Conservation (phyloP, 805 yeast species). For the Lachancea mirantina region DNA sequence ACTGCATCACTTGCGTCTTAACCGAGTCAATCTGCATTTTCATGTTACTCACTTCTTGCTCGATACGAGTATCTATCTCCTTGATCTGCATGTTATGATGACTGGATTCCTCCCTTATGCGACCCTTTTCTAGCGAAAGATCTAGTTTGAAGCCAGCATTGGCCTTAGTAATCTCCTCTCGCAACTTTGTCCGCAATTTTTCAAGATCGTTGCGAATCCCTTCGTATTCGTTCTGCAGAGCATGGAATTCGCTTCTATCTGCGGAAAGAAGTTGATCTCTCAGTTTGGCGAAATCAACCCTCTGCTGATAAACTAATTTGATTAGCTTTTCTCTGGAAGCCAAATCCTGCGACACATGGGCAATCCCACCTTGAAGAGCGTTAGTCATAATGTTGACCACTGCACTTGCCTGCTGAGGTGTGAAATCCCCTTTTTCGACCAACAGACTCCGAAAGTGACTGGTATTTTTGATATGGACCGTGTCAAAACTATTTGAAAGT, state of each 20-base stretch:
- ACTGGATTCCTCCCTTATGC: slow-evolving; percentile 90
- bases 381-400: slow-evolving; percentile 66
- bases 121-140: slow-evolving; percentile 86
- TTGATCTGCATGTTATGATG: slow-evolving; percentile 89
- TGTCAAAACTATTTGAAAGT: slow-evolving; percentile 14
- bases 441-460: slow-evolving; percentile 62
- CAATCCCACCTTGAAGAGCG: slow-evolving; percentile 75
- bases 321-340: slow-evolving; percentile 82
- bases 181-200: slow-evolving; percentile 71
- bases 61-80: slow-evolving; percentile 91
- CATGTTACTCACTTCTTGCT: slow-evolving; percentile 91
- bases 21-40: slow-evolving; percentile 92
- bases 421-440: slow-evolving; percentile 58
- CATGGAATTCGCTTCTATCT: slow-evolving; percentile 79
- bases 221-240: slow-evolving; percentile 81
- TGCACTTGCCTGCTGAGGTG: slow-evolving; percentile 67
- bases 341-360: slow-evolving; percentile 63
- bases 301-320: slow-evolving; percentile 86
- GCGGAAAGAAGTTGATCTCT: slow-evolving; percentile 85
- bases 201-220: slow-evolving; percentile 77
- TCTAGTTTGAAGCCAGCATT: slow-evolving; percentile 88
- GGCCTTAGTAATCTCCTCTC: slow-evolving; percentile 86
- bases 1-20: slow-evolving; percentile 94
- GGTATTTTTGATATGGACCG: slow-evolving; percentile 57
- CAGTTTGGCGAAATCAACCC: slow-evolving; percentile 91